Evolutionary conservation across 257 asterid genomes (phyloP).

Genomic region (Solanum megistacrolobum): DNA sequence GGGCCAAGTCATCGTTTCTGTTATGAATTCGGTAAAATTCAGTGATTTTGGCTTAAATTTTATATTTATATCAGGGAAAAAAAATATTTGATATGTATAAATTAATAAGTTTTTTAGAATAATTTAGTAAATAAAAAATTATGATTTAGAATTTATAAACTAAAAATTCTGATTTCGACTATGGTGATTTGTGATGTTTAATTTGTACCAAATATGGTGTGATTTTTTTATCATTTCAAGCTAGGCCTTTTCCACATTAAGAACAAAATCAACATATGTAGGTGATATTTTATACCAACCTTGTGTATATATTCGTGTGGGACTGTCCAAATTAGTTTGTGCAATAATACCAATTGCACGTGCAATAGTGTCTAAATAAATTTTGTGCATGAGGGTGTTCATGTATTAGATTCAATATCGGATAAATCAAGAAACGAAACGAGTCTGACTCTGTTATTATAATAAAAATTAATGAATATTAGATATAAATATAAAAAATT

Average conservation of each 20-base stretch:
- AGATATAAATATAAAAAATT: not conserved
- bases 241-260: not conserved
- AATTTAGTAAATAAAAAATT: not conserved
- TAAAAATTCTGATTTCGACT: not conserved
- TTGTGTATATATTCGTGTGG: not conserved
- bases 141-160: not conserved
- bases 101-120: not conserved
- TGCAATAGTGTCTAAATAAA: not conserved
- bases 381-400: not conserved
- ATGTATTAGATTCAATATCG: not conserved
- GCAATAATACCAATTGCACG: not conserved
- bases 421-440: not conserved
- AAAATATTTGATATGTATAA: not conserved
- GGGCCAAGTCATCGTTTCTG: fast-evolving
- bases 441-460: not conserved
- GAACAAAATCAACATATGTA: not conserved
- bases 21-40: fast-evolving
- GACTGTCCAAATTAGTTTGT: not conserved
- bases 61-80: fast-evolving
- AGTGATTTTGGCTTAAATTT: not conserved
- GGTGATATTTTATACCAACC: not conserved
- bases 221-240: not conserved
- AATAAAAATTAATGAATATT: not conserved
- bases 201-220: not conserved
- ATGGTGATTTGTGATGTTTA: not conserved